These are phyloP conservation scores for Phlegmacium glaucopus DNA, from an alignment of 768 basidiomycete species.

Conservation along the genomic window DNA sequence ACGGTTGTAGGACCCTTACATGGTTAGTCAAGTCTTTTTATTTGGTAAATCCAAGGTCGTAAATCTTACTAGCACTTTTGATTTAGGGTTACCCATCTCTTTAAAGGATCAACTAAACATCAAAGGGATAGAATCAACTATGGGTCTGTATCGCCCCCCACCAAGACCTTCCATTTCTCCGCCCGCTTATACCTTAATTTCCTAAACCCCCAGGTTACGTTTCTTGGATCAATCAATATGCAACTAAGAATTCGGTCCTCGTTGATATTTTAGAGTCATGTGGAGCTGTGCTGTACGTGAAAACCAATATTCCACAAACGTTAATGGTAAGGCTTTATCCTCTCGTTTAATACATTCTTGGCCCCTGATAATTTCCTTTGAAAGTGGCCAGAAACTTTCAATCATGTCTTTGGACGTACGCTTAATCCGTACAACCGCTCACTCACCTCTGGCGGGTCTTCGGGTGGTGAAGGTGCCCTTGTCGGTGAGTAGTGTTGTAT, in stretches of 20 bases:
- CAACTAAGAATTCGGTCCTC: slow-evolving; percentile 57
- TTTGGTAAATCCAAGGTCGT: not conserved
- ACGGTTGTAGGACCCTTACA: slow-evolving; percentile 69
- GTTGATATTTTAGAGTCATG: slow-evolving; percentile 61
- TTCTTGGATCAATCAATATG: slow-evolving; percentile 63
- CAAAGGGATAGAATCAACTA: slow-evolving; percentile 65
- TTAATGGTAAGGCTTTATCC: slow-evolving; percentile 49
- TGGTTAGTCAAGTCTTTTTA: slow-evolving; percentile 29
- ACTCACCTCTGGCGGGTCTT: slow-evolving; percentile 76
- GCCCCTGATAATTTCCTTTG: not conserved
- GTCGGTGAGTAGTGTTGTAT: slow-evolving; percentile 44
- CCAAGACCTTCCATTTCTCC: not conserved
- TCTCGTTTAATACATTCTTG: not conserved
- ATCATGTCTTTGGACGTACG: slow-evolving; percentile 78
- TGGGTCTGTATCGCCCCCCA: slow-evolving; percentile 41
- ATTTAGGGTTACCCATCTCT: slow-evolving; percentile 55
- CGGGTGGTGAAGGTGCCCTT: slow-evolving; percentile 84
- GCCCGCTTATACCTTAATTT: not conserved
- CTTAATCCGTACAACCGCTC: slow-evolving; percentile 70
- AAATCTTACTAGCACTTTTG: not conserved
- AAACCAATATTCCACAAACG: slow-evolving; percentile 77
- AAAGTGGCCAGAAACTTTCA: slow-evolving; percentile 77
- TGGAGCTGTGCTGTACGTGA: slow-evolving; percentile 71
- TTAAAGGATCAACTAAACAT: slow-evolving; percentile 73
- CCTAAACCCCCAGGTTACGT: slow-evolving; percentile 51